A percentile compares a stretch with the other conserved stretches of the same genome.
These are phyloP conservation scores for Furcasterigmium sp. DNA, from an alignment of 2,329 filamentous ascomycete species.

Conservation along the genomic window DNA sequence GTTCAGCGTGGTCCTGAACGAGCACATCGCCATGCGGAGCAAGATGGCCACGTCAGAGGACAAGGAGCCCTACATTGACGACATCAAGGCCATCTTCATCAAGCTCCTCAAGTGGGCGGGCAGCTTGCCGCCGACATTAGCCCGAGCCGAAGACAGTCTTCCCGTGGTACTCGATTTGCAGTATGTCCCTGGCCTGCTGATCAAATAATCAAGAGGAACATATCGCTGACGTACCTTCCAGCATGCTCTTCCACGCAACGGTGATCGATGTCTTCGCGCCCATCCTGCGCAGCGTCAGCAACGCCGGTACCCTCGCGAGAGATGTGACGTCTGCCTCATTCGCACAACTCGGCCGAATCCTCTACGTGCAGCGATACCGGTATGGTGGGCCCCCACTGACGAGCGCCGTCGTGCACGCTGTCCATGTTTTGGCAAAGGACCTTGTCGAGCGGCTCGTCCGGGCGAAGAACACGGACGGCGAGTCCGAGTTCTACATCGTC, in stretches of 20 bases:
- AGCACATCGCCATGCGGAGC: background rate
- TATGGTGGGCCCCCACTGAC: background rate
- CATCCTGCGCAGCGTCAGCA: background rate
- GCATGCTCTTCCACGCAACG: background rate
- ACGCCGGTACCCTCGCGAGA: background rate
- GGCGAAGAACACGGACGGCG: background rate
- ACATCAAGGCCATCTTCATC: background rate
- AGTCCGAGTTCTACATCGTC: background rate
- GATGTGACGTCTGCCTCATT: background rate
- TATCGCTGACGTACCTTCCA: background rate
- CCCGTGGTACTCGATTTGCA: background rate
- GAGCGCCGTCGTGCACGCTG: background rate
- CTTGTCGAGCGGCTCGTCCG: background rate
- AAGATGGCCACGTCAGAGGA: background rate
- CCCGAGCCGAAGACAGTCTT: background rate
- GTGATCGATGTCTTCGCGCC: background rate
- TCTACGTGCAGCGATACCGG: background rate
- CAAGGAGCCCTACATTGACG: background rate
- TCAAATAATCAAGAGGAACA: background rate
- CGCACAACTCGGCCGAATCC: background rate
- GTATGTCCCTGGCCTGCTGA: background rate
- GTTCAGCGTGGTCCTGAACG: background rate
- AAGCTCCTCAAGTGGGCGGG: background rate
- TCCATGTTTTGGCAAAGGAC: background rate
- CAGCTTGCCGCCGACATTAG: background rate